phyloP scores from a whole-genome alignment of 108 stramenopile species.

The Nitzschia putrida region DNA sequence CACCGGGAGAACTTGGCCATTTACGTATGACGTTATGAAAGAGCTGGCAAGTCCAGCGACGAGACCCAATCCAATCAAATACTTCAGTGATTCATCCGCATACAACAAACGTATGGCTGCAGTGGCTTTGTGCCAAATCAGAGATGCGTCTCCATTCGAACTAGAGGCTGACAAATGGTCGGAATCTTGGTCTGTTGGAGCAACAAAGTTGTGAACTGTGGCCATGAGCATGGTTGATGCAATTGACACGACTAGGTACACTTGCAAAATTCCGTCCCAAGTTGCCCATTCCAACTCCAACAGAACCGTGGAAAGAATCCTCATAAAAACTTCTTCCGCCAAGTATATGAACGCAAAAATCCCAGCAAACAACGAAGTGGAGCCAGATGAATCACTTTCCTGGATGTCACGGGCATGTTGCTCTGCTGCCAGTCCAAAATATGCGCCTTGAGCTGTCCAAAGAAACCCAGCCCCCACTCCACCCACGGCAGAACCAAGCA shows the following conservation, averaged over 20 bases:
- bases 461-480: slow-evolving; percentile 77
- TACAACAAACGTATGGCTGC: slow-evolving; percentile 60
- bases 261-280: slow-evolving; percentile 64
- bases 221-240: slow-evolving; percentile 49
- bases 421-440: slow-evolving; percentile 62
- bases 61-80: slow-evolving; percentile 74
- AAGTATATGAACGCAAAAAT: slow-evolving; percentile 81
- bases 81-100: slow-evolving; percentile 77
- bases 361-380: slow-evolving; percentile 63
- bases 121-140: slow-evolving; percentile 46
- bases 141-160: not conserved
- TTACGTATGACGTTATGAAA: slow-evolving; percentile 72
- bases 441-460: slow-evolving; percentile 84
- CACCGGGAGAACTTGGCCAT: slow-evolving; percentile 68
- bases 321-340: slow-evolving; percentile 60
- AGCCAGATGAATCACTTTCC: slow-evolving; percentile 23
- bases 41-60: slow-evolving; percentile 72
- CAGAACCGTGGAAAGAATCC: slow-evolving; percentile 63
- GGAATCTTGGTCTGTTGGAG: not conserved
- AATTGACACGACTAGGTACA: slow-evolving; percentile 58
- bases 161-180: not conserved
- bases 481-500: slow-evolving; percentile 65
- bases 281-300: slow-evolving; percentile 26
- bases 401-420: slow-evolving; percentile 44
- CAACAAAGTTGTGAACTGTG: slow-evolving; percentile 33